Evolutionary conservation across 768 basidiomycete species (phyloP).

Genomic region (Amanita phalloides): DNA sequence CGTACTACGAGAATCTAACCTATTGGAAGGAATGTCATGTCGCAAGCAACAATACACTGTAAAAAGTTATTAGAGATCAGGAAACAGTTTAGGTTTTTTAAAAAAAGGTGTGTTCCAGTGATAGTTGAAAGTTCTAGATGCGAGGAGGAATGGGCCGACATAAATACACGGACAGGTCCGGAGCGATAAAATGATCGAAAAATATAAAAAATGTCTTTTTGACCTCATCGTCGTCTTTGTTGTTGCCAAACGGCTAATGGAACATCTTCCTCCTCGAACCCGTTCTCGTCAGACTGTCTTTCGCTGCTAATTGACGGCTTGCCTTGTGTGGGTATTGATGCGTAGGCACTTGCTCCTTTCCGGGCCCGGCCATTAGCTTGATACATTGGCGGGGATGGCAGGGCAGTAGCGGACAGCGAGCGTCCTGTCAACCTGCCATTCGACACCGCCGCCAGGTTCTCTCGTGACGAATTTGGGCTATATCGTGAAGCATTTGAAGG

Average conservation of each 20-base stretch:
- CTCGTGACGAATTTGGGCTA: conserved; percentile 24
- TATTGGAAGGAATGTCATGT: conserved; percentile 5
- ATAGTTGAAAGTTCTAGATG: conserved; percentile 4
- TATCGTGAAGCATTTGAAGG: conserved; percentile 21
- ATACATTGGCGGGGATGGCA: conserved; percentile 23
- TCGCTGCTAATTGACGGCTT: conserved; percentile 33
- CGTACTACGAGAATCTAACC: background rate
- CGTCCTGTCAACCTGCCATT: conserved; percentile 41
- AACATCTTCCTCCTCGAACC: conserved; percentile 64
- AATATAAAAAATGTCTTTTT: conserved; percentile 6
- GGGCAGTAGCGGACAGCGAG: conserved; percentile 61
- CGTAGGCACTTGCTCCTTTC: conserved; percentile 61
- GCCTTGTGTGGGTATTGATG: conserved; percentile 28
- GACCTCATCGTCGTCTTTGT: conserved; percentile 45
- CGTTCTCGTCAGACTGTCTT: conserved; percentile 20
- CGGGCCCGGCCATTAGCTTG: conserved; percentile 42
- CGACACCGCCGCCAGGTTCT: conserved; percentile 16
- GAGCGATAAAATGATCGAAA: background rate
- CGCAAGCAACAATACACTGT: conserved; percentile 3
- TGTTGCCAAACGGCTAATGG: conserved; percentile 76
- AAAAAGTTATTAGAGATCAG: background rate
- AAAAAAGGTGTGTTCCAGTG: background rate
- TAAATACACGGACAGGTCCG: conserved; percentile 7
- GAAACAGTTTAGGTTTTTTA: background rate
- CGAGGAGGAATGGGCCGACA: background rate